Evolutionary conservation across 495 filamentous ascomycete species (phyloP).

Genomic region (Penicillium alfredii): DNA sequence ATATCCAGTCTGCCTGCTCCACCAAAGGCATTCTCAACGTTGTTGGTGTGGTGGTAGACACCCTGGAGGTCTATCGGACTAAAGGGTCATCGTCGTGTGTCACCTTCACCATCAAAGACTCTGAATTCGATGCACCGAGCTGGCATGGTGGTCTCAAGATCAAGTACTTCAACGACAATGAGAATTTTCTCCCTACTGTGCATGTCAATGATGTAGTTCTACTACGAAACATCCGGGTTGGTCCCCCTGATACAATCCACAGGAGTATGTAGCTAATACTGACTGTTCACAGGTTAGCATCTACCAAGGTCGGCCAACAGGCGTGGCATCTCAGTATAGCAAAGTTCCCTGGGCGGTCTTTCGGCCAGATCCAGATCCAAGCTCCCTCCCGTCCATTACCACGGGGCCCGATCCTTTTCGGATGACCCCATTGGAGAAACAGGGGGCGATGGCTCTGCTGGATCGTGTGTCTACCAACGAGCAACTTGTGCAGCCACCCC

Average conservation of each 20-base stretch:
- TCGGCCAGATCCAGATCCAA: slow-evolving; percentile 24
- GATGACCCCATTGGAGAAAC: slow-evolving; percentile 25
- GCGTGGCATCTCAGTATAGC: slow-evolving; percentile 25
- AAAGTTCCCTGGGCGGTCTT: slow-evolving; percentile 36
- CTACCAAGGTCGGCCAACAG: slow-evolving; percentile 19
- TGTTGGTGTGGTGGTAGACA: slow-evolving; percentile 47
- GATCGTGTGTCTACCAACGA: slow-evolving; percentile 13
- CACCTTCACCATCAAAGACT: slow-evolving; percentile 48
- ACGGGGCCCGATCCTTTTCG: slow-evolving; percentile 29
- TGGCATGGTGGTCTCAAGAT: slow-evolving; percentile 42
- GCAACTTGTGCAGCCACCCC: slow-evolving; percentile 1
- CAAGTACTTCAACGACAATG: slow-evolving; percentile 43
- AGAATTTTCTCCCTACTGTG: slow-evolving; percentile 32
- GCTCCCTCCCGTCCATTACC: slow-evolving; percentile 16
- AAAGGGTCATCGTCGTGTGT: slow-evolving; percentile 32
- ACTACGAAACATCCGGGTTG: slow-evolving; percentile 38
- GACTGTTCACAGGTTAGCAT: slow-evolving; percentile 18
- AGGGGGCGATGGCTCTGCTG: slow-evolving; percentile 24
- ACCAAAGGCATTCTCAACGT: slow-evolving; percentile 30
- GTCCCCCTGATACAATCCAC: slow-evolving; percentile 4
- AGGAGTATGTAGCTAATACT: slow-evolving; percentile 1
- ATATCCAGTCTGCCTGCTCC: slow-evolving; percentile 32
- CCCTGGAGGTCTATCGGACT: slow-evolving; percentile 21
- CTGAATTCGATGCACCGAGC: slow-evolving; percentile 22
- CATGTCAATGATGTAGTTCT: slow-evolving; percentile 43